Evolutionary conservation across 2,329 filamentous ascomycete species (phyloP).

Genomic region (Pseudogymnoascus sp.): DNA sequence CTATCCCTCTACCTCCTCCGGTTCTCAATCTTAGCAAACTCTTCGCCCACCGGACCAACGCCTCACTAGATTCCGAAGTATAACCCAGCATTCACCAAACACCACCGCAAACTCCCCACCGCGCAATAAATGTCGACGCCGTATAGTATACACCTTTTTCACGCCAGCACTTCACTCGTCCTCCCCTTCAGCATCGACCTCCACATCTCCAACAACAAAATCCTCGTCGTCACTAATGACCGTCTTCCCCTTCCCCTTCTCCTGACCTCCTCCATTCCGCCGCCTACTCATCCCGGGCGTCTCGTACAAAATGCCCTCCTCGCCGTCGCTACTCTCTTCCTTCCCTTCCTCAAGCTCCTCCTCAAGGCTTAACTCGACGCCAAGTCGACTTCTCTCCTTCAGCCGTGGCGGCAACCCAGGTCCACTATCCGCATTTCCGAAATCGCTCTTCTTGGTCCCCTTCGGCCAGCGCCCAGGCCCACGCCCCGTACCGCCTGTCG

Average conservation of each 20-base stretch:
- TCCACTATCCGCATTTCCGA: slow-evolving; percentile 58
- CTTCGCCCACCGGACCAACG: background rate
- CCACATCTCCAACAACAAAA: slow-evolving; percentile 27
- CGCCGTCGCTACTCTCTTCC: slow-evolving; percentile 11
- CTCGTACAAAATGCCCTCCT: slow-evolving; percentile 25
- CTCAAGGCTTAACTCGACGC: slow-evolving; percentile 27
- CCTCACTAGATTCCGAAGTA: background rate
- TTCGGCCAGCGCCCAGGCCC: slow-evolving; percentile 61
- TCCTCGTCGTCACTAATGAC: slow-evolving; percentile 22
- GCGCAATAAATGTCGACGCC: slow-evolving; percentile 4
- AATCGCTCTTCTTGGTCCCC: slow-evolving; percentile 60
- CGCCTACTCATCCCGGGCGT: slow-evolving; percentile 18
- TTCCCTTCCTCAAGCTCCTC: slow-evolving; percentile 14
- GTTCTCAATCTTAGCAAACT: background rate
- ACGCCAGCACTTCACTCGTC: slow-evolving; percentile 15
- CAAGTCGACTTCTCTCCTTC: slow-evolving; percentile 26
- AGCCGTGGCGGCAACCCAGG: slow-evolving; percentile 51
- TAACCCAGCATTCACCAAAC: slow-evolving; percentile 1
- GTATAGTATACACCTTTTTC: slow-evolving; percentile 2
- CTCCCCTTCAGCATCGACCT: slow-evolving; percentile 24
- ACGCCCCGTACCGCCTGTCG: slow-evolving; percentile 54
- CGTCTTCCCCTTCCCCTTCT: slow-evolving; percentile 15
- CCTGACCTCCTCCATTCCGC: slow-evolving; percentile 16
- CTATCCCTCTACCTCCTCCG: background rate
- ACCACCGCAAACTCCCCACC: background rate